Evolutionary conservation across 2,329 filamentous ascomycete genomes (phyloP), one percentile per base, ranked within the genome.

Genomic region (Paraphoma sp.): DNA sequence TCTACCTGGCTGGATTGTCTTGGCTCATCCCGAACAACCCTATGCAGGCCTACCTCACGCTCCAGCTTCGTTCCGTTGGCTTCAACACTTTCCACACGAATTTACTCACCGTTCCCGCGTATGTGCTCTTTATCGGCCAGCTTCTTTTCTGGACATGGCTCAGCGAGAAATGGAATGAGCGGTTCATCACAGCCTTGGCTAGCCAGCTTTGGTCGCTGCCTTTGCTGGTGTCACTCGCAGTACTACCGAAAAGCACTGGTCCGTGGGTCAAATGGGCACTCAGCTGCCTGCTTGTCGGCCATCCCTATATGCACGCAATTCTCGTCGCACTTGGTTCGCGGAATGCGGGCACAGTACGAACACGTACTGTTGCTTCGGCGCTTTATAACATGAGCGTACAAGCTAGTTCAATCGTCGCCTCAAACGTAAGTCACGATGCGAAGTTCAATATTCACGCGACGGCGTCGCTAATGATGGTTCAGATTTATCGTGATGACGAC

Each of bases 331-430:
- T 85, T 69, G 85, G 81, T 1, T 85, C 83, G 7, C 80, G 84
- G 47, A 89, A 89, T 65, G 82, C 84, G 6, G 85, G 86, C 56
- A 80, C 82, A 0, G 85, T 89, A 4, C 79, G 86, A 4, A 84
- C 83, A 1, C 76, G 87, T 8, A 85, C 87, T 0, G 85, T 90
- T 0, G 83, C 84, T 28, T 63, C 69, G 1, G 70, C 70, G 1
- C 45, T 49, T 12, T 73, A 72, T 60, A 73, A 73, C 58, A 72
- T 73, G 69, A 62, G 60, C 47, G 70, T 73, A 1, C 69, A 73
- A 54, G 56, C 62, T 1, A 44, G 55, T 14, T 57, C 60, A 4
- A 68, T 72, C 30, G 64, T 71, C 33, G 42, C 64, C 1, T 58
- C 68, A 1, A 71, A 72, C 43, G 38, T 50, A 18, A 44, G 48